phyloP scores from a whole-genome alignment of 163 green algal species.

The Prototheca cutis region DNA sequence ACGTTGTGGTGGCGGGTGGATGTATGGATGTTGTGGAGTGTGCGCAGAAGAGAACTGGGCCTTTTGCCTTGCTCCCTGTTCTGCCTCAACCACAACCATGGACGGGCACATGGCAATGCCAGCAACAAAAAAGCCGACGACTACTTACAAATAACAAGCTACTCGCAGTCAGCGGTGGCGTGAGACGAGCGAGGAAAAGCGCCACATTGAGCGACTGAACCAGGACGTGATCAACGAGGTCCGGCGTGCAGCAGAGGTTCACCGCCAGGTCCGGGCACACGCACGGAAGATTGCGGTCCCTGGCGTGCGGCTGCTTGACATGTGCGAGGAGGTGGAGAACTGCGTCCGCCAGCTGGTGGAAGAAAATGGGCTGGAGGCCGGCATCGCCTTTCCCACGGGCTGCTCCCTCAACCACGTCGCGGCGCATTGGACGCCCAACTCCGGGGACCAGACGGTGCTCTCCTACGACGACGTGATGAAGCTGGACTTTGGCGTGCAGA shows the following conservation, averaged over 20 bases:
- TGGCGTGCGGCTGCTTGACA: conserved; percentile 76
- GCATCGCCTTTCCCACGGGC: conserved; percentile 64
- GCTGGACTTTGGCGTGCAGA: conserved; percentile 84
- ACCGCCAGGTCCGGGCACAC: conserved; percentile 89
- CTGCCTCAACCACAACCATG: too few relatives aligned
- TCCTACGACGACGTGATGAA: conserved; percentile 99
- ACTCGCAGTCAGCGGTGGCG: conserved; percentile 89
- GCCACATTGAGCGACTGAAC: conserved; percentile 73
- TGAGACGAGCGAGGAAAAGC: conserved; percentile 84
- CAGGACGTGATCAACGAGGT: conserved; percentile 77
- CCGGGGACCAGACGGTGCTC: conserved; percentile 93
- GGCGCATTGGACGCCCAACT: conserved; percentile 97
- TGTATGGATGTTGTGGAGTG: too few relatives aligned
- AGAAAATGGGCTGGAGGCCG: conserved; percentile 76
- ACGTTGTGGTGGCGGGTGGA: too few relatives aligned
- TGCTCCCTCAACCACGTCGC: conserved; percentile 94
- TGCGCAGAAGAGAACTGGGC: too few relatives aligned
- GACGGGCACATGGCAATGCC: too few relatives aligned
- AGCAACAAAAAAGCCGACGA: too few relatives aligned
- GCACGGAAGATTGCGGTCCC: conserved; percentile 80
- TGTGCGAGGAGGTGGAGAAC: conserved; percentile 92
- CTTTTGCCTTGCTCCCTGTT: too few relatives aligned
- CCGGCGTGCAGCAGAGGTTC: conserved; percentile 86
- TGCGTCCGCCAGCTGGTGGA: conserved; percentile 79
- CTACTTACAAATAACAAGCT: too few relatives aligned